Conservation (phyloP, 805 yeast genomes). For the Myxozyma lipomycoides region DNA sequence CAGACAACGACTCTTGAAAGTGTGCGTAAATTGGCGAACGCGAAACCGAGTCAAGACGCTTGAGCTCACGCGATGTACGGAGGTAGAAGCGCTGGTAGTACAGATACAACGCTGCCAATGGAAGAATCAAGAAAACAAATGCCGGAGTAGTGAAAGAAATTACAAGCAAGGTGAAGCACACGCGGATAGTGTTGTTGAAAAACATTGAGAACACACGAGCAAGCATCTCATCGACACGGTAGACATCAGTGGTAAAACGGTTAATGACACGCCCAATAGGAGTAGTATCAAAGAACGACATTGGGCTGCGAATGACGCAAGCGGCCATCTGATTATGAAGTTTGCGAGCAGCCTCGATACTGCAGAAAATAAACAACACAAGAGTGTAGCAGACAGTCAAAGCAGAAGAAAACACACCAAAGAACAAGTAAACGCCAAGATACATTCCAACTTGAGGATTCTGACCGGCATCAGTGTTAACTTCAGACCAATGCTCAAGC, state of each 20-base stretch:
- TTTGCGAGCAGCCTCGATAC: slow-evolving; percentile 73
- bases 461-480: slow-evolving; percentile 60
- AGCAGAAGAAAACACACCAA: slow-evolving; percentile 67
- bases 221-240: slow-evolving; percentile 76
- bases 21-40: slow-evolving; percentile 77
- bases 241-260: slow-evolving; percentile 86
- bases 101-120: slow-evolving; percentile 60
- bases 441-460: slow-evolving; percentile 74
- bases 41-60: slow-evolving; percentile 64
- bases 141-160: slow-evolving; percentile 87
- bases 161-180: slow-evolving; percentile 64
- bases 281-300: slow-evolving; percentile 93
- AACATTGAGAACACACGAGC: slow-evolving; percentile 39
- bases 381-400: slow-evolving; percentile 62
- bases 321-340: slow-evolving; percentile 70
- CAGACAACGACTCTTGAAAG: slow-evolving; percentile 74
- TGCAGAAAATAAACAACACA: slow-evolving; percentile 72
- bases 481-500: slow-evolving; percentile 97
- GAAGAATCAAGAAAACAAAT: slow-evolving; percentile 65
- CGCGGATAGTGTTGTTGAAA: slow-evolving; percentile 37
- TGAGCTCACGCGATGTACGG: slow-evolving; percentile 70
- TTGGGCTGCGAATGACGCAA: slow-evolving; percentile 79
- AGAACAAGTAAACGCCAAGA: slow-evolving; percentile 65
- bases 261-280: slow-evolving; percentile 90
- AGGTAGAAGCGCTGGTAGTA: slow-evolving; percentile 70